Evolutionary conservation across 2,329 filamentous ascomycete genomes (phyloP).

Genomic region (Diaporthe sp.): DNA sequence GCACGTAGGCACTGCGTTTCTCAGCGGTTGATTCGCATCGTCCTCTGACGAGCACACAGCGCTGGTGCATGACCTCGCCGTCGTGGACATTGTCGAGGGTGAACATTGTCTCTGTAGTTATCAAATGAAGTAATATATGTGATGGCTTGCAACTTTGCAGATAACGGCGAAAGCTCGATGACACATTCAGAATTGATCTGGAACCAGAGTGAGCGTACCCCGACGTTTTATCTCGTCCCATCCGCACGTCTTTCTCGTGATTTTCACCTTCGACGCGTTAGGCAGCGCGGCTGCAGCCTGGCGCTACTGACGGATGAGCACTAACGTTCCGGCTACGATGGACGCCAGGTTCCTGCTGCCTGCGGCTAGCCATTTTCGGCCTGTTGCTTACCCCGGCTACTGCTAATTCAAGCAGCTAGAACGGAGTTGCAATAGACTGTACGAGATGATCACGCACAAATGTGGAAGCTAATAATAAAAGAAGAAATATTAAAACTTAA

Average conservation of each 20-base stretch:
- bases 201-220: neutral
- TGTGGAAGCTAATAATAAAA: too few species aligned
- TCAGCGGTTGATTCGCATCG: neutral
- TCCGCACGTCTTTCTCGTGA: neutral
- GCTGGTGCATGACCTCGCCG: slow-evolving; percentile 2
- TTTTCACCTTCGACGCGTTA: neutral
- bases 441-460: neutral
- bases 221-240: neutral
- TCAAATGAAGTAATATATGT: neutral
- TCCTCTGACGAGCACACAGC: neutral
- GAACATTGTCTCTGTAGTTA: neutral
- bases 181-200: neutral
- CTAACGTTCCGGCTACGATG: neutral
- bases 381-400: neutral
- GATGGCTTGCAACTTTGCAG: neutral
- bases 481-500: too few species aligned
- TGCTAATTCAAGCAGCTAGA: neutral
- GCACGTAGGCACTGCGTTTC: neutral
- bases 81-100: neutral
- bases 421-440: neutral
- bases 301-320: neutral
- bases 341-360: neutral
- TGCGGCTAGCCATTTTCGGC: neutral
- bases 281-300: slow-evolving; percentile 12
- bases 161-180: neutral